A percentile compares a stretch with the other conserved stretches of the same genome.
Evolutionary conservation across 805 yeast species (phyloP).

Genomic region (Yamadazyma olivae): DNA sequence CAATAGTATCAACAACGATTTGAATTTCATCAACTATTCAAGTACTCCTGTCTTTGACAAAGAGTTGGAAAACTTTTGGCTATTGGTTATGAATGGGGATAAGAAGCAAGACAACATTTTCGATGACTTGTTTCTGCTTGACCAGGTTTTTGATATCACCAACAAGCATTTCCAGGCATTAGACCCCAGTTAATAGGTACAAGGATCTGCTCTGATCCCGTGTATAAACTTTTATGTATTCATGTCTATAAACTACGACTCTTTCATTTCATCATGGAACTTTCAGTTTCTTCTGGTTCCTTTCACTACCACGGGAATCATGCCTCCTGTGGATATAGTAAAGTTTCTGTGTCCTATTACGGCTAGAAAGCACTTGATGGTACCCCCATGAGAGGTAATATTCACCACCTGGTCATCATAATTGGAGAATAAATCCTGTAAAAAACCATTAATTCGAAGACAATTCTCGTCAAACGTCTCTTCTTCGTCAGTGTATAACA

Average conservation of each 20-base stretch:
- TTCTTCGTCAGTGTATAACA: conserved; percentile 36
- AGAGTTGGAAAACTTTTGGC: conserved; percentile 6
- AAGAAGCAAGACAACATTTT: background rate
- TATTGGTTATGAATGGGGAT: background rate
- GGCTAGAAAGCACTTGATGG: conserved; percentile 44
- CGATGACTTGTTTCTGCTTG: background rate
- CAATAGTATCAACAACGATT: background rate
- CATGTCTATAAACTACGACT: too few relatives aligned
- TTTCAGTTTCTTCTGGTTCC: conserved; percentile 19
- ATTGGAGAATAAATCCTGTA: conserved; percentile 27
- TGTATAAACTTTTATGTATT: too few relatives aligned
- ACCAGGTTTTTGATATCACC: background rate
- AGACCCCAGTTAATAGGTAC: too few relatives aligned
- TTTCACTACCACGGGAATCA: conserved; percentile 58
- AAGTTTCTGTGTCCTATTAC: conserved; percentile 52
- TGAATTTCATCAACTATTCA: background rate
- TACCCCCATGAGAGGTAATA: conserved; percentile 52
- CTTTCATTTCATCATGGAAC: too few relatives aligned
- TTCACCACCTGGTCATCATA: conserved; percentile 27
- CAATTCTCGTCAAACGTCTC: conserved; percentile 52
- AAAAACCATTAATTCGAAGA: conserved; percentile 44
- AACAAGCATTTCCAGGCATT: too few relatives aligned
- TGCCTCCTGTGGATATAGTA: conserved; percentile 61
- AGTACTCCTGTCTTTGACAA: conserved; percentile 1
- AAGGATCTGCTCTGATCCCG: too few relatives aligned